These are phyloP conservation scores for Penicillium longicatenatum DNA, from an alignment of 495 filamentous ascomycete species.

Conservation along the genomic window DNA sequence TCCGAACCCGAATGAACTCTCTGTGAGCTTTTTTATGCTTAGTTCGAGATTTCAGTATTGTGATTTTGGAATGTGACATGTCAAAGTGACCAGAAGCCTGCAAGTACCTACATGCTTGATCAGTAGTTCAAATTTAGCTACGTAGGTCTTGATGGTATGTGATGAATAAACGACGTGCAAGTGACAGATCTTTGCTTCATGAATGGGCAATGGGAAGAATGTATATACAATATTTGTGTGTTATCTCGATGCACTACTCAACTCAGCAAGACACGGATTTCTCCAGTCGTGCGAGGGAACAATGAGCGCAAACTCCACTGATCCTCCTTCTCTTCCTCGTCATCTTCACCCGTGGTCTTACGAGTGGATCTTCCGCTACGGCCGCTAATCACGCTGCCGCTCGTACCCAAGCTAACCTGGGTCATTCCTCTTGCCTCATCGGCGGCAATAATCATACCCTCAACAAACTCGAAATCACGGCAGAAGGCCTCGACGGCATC, in stretches of 20 bases:
- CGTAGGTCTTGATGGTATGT: no score
- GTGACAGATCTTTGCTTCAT: not conserved
- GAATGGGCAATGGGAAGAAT: not conserved
- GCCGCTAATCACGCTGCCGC: constrained; percentile 31
- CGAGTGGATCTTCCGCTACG: constrained; percentile 26
- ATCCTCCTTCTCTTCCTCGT: constrained; percentile 37
- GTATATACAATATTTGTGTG: not conserved
- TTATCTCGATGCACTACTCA: no score
- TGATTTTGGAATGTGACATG: not conserved
- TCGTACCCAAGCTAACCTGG: constrained; percentile 31
- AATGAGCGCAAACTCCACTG: constrained; percentile 60
- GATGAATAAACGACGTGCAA: no score
- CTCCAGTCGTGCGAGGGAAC: constrained; percentile 82
- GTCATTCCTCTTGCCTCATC: constrained; percentile 53
- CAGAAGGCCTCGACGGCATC: constrained; percentile 86
- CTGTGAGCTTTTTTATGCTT: not conserved
- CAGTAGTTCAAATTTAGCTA: no score
- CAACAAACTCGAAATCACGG: constrained; percentile 86
- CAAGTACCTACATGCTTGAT: no score
- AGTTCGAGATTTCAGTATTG: no score
- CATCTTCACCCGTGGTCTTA: constrained; percentile 21
- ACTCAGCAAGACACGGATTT: constrained; percentile 78
- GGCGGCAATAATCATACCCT: constrained; percentile 63
- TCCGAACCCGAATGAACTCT: not conserved
- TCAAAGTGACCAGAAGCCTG: not conserved